Evolutionary conservation across 2,329 filamentous ascomycete species (phyloP).

Genomic region (Exophiala aquamarina): DNA sequence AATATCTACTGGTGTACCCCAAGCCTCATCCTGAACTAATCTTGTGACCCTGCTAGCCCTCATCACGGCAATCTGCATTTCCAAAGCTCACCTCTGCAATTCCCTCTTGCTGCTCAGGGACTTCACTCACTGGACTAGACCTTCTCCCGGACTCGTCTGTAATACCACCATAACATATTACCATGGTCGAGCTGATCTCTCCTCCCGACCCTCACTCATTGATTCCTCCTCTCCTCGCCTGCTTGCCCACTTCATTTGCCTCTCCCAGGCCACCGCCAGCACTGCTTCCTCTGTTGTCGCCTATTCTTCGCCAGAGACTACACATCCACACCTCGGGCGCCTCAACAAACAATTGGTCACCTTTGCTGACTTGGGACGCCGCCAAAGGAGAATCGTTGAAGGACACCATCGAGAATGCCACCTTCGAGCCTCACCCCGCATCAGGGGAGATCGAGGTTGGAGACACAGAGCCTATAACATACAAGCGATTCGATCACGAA

Average conservation of each 20-base stretch:
- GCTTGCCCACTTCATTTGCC: slow-evolving; percentile 60
- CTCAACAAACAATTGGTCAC: slow-evolving; percentile 56
- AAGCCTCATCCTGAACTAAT: too few relatives aligned
- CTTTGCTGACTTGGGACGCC: slow-evolving; percentile 59
- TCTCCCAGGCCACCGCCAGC: slow-evolving; percentile 61
- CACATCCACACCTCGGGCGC: slow-evolving; percentile 53
- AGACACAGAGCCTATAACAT: slow-evolving; percentile 55
- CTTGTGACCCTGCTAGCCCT: too few relatives aligned
- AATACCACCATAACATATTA: slow-evolving; percentile 1
- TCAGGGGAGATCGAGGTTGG: slow-evolving; percentile 65
- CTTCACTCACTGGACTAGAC: too few relatives aligned
- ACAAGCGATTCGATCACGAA: slow-evolving; percentile 61
- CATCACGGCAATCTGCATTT: too few relatives aligned
- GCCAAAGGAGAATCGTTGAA: slow-evolving; percentile 54
- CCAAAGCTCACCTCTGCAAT: too few relatives aligned
- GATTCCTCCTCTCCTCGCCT: slow-evolving; percentile 63
- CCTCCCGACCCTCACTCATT: slow-evolving; percentile 57
- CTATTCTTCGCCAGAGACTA: slow-evolving; percentile 63
- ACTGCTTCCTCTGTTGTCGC: slow-evolving; percentile 61
- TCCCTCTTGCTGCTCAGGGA: too few relatives aligned
- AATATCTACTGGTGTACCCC: too few relatives aligned
- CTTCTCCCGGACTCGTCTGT: too few relatives aligned
- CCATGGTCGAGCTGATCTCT: slow-evolving; percentile 55
- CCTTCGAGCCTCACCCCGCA: slow-evolving; percentile 63
- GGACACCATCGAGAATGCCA: slow-evolving; percentile 52